Base-by-base conservation (phyloP, 2,329 filamentous ascomycete species). In the Pyricularia pennisetigena region DNA sequence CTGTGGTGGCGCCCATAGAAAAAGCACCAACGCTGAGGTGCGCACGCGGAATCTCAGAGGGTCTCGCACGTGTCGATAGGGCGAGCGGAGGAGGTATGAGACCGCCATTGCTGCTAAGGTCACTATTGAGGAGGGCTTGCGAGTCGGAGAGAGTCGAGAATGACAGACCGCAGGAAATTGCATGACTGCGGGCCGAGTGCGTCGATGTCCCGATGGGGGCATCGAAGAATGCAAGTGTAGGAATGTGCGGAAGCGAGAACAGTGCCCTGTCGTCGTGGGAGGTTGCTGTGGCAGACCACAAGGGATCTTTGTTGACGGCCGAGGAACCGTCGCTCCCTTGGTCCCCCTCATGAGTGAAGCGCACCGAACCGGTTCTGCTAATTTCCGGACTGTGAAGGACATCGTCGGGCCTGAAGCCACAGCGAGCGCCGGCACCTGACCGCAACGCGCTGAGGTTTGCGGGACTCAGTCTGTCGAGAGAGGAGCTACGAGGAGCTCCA, bases 1-100 rank as follows among this genome's bases (percentile, higher is more conserved):
- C 78, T 29, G 76, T 77, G 3, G 74, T 75, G 10, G 71, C 72
- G 5, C 68, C 71, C 10, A 74, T 73, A 28, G 68, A 78, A 59
- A 69, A 74, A 72, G n/a, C 76, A 71, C 67, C 72, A 61, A 70
- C 73, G 65, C 70, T 73, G 24, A 67, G 68, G n/a, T 70, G 63
- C 28, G 72, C 71, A 4, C n/a, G 35, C 5, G 57, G 59, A 24
- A 54, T 68, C 68, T 16, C 68, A 65, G 8, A 49, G 24, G 28
- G 35, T 30, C 20, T 57, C 9, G 32, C 63, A 59, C 71, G 65
- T 1, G 70, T 71, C 67, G 69, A 70, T 16, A 72, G 68, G 7
- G 70, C 67, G 5, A 73, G 71, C 1, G 72, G 72, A 65, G 68
- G 68, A 5, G 71, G 72, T n/a, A 69, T 68, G 59, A 72, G 41